A percentile compares a stretch with the other conserved stretches of the same genome.
These are phyloP conservation scores for Podaxis rugospora DNA, from an alignment of 768 basidiomycete species.

Conservation along the genomic window DNA sequence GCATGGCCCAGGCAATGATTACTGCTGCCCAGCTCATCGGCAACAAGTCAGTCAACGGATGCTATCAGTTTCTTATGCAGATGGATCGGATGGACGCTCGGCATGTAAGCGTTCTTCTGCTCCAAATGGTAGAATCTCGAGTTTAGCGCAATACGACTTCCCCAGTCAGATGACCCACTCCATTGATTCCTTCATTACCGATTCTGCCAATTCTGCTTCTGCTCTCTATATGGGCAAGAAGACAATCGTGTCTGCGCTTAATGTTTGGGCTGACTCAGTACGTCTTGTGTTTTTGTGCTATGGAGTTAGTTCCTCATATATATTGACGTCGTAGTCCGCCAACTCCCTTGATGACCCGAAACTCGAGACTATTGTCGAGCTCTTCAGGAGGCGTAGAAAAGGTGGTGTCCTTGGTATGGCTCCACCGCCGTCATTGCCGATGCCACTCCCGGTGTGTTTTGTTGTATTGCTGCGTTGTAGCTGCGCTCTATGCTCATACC, in stretches of 20 bases:
- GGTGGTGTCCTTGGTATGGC: conserved; percentile 39
- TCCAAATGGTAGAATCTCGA: not conserved
- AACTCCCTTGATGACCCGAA: conserved; percentile 39
- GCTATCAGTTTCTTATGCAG: conserved; percentile 40
- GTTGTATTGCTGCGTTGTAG: conserved; percentile 13
- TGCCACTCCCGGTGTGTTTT: conserved; percentile 33
- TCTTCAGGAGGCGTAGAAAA: conserved; percentile 31
- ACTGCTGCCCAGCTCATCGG: conserved; percentile 42
- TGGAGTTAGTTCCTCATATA: not conserved
- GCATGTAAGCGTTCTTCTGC: conserved; percentile 28
- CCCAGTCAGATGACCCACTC: conserved; percentile 43
- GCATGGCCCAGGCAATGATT: conserved; percentile 47
- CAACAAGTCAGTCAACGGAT: conserved; percentile 42
- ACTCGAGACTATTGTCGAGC: conserved; percentile 39
- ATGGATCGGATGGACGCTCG: conserved; percentile 43
- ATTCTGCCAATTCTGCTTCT: conserved; percentile 43
- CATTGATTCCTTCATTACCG: conserved; percentile 42
- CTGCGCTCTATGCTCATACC: conserved; percentile 38
- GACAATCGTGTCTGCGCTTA: conserved; percentile 34
- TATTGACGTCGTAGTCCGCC: conserved; percentile 23
- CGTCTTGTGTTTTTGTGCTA: conserved; percentile 11
- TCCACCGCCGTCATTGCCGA: conserved; percentile 40
- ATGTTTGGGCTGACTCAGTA: conserved; percentile 39
- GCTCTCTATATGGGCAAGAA: conserved; percentile 43
- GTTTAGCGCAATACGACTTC: not conserved